Evolutionary conservation across 1,284 basidiomycete species (phyloP).

Genomic region (Irpex lacteus): DNA sequence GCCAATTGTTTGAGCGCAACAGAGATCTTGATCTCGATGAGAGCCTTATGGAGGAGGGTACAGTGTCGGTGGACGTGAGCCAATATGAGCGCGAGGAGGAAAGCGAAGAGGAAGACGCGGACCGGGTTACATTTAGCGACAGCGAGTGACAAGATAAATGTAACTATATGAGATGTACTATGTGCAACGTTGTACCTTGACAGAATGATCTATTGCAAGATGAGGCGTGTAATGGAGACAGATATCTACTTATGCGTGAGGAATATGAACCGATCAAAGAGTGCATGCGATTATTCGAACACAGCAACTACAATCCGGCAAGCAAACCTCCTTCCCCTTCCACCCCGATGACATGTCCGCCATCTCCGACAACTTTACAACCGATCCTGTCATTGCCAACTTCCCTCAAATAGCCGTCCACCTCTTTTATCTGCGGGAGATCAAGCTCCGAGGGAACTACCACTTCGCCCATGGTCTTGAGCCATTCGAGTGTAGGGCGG

Average conservation of each 20-base stretch:
- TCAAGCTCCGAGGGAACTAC: conserved; percentile 36
- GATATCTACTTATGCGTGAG: not conserved
- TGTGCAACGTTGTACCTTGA: conserved; percentile 10
- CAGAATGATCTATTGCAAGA: not conserved
- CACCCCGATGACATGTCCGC: conserved; percentile 35
- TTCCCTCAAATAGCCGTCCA: conserved; percentile 60
- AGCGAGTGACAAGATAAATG: conserved; percentile 54
- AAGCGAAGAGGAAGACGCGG: conserved; percentile 61
- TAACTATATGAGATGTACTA: conserved; percentile 12
- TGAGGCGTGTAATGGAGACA: not conserved
- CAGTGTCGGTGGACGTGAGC: conserved; percentile 81
- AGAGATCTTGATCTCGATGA: conserved; percentile 74
- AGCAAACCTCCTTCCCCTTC: conserved; percentile 38
- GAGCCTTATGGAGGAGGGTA: conserved; percentile 76
- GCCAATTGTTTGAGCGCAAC: conserved; percentile 86
- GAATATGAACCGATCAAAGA: not conserved
- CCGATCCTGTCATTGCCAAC: conserved; percentile 48
- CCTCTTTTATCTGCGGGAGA: conserved; percentile 37
- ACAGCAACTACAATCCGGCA: conserved; percentile 31
- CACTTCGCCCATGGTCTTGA: conserved; percentile 56
- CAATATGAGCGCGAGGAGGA: conserved; percentile 76
- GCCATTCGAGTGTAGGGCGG: conserved; percentile 75
- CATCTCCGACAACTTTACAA: conserved; percentile 40
- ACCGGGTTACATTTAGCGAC: conserved; percentile 73
- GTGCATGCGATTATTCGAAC: too few species aligned